Base-by-base conservation (phyloP, 768 basidiomycete species). In the Auricularia heimuer region DNA sequence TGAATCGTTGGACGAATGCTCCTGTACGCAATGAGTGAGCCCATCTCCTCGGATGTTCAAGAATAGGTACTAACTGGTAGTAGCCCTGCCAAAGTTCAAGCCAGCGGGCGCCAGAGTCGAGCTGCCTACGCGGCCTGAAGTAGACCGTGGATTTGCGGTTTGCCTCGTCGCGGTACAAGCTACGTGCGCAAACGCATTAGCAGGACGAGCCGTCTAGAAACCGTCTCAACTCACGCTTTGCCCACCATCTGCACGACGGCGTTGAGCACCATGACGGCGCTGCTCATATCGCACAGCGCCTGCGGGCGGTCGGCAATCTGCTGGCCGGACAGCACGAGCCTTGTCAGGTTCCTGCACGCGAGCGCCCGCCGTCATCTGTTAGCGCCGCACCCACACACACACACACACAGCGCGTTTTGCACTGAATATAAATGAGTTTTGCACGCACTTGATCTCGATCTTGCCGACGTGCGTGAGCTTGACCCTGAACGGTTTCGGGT, bases 21-120 rank as follows among this genome's bases (percentile, higher is more conserved):
- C 47, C 47, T 51, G 47, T 21, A 18, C 18, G 6, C 4, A 6
- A 18, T 51, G 10, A 51, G 47, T 16, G 7, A 18, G 47, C 11
- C 11, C 39, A 8, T 42, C 39, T 8, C 11, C 11, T 11, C 47
- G 47, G 21, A 8, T 51, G 21, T 6, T 4, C 6, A 10, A 2
- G 18, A 51, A 10, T 45, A 18, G 18, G 18, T 10, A 21, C 47
- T 16, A 18, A 73, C 71, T 92, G 90, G 74, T 92, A 91, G 64
- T 88, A 90, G 0, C 90, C 90, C 2, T 89, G 80, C 88, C 89
- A 89, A 0, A 90, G 78, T 14, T 84, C 80, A 2, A 92, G 47
- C 47, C 47, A 51, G 6, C 18, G 21, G 6, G 21, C 47, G 14
- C 47, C 47, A 51, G 47, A 51, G 47, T 51, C 47, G 16, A 51